Base-by-base conservation (phyloP, 768 basidiomycete species). In the Lactifluus subvellereus region DNA sequence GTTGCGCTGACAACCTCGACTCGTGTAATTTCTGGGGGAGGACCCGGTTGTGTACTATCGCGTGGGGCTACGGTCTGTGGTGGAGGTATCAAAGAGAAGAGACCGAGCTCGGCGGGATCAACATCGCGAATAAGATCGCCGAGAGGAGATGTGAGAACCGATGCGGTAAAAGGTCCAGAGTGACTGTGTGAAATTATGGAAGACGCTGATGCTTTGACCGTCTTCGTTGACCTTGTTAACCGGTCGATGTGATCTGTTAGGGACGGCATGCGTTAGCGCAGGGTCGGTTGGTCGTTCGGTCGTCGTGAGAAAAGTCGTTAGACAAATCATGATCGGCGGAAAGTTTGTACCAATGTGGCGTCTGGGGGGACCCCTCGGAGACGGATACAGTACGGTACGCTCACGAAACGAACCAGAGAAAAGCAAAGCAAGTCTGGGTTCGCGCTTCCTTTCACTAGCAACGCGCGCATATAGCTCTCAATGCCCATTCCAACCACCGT, bases 81-180 rank as follows among this genome's bases (percentile, higher is more conserved):
- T 45, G 71, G 73, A 5, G 73, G 70, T 2, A 81, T 75, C 56
- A 90, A 79, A 7, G 80, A 84, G 74, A 91, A 91, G 30, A 92
- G 82, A 42, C 89, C 89, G 32, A 90, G 79, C 70, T 92, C 90
- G 6, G 89, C 84, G 9, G 85, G 77, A 66, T 91, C 89, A 64
- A 86, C 78, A 69, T 91, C 90, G 69, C 90, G 88, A 64, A 91
- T 89, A 64, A 91, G 83, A 69, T 91, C 86, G 48, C 85, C 85
- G 9, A 91, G 80, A 55, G 80, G 74, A 0, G 84, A 79, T 20
- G 78, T 67, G 30, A 92, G 83, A 9, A 90, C 80, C 3, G 90
- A 88, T 57, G 72, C 75, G 6, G 87, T 82, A 70, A 91, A 91
- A 2, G 82, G 82, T 9, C 78, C 71, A 16, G 59, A 22, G 38